Conservation (phyloP, 495 filamentous ascomycete species). For the Chaetomium tenue region DNA sequence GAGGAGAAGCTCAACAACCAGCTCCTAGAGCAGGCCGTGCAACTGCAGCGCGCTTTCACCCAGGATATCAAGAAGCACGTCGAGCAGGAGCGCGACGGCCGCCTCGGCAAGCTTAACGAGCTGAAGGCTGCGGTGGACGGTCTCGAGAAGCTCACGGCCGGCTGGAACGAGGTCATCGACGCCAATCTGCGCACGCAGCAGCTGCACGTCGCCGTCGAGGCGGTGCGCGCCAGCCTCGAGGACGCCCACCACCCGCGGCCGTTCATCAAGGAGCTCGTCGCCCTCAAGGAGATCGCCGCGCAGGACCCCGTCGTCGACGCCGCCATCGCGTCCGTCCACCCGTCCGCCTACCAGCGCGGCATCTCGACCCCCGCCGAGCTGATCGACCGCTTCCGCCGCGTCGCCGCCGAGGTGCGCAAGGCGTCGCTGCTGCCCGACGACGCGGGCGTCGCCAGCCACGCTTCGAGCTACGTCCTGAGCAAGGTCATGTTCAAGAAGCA, state of each 20-base stretch:
- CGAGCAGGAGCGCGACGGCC: constrained; percentile 82
- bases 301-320: constrained; percentile 82
- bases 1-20: constrained; percentile 79
- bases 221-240: constrained; percentile 78
- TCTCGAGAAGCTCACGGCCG: constrained; percentile 77
- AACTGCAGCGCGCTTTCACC: constrained; percentile 79
- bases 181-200: constrained; percentile 90
- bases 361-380: constrained; percentile 79
- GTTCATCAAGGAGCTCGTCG: constrained; percentile 86
- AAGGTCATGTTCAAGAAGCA: constrained; percentile 93
- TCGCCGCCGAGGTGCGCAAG: constrained; percentile 92
- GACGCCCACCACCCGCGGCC: constrained; percentile 71
- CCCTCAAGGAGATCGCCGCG: constrained; percentile 84
- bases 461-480: constrained; percentile 80
- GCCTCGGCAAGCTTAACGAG: constrained; percentile 79
- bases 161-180: constrained; percentile 86
- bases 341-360: constrained; percentile 87
- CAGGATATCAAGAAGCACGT: constrained; percentile 75
- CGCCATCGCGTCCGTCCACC: constrained; percentile 92
- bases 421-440: constrained; percentile 86
- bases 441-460: constrained; percentile 90
- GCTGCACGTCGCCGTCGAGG: constrained; percentile 90
- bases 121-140: constrained; percentile 72
- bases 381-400: constrained; percentile 91
- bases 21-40: constrained; percentile 86